Conservation (phyloP, 306 rosid genomes). For the Malus orientalis region DNA sequence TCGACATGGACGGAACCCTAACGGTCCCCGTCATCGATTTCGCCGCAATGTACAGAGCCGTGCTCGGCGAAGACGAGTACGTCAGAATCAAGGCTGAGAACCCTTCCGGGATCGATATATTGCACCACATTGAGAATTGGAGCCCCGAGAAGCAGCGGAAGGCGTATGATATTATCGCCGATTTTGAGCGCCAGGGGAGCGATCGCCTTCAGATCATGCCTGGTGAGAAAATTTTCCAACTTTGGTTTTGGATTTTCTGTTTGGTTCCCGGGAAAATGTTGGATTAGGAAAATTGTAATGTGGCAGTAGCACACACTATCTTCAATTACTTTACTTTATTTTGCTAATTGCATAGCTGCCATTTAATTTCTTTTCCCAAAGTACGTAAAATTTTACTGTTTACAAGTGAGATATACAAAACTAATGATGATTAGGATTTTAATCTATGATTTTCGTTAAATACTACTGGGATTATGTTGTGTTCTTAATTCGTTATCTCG, state of each 20-base stretch:
- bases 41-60: constrained; percentile 69
- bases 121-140: constrained; percentile 63
- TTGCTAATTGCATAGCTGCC: neutral
- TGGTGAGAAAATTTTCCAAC: constrained; percentile 23
- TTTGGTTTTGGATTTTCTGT: neutral
- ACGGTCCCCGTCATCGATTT: constrained; percentile 89
- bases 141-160: constrained; percentile 42
- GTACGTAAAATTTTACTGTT: too few species aligned
- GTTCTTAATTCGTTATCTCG: neutral
- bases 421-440: too few species aligned
- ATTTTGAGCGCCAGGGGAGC: constrained; percentile 63
- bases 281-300: neutral
- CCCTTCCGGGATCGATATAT: constrained; percentile 77
- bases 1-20: constrained; percentile 98
- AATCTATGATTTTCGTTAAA: too few species aligned
- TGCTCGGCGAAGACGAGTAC: constrained; percentile 74
- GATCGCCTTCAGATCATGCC: constrained; percentile 89
- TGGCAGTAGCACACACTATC: neutral
- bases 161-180: constrained; percentile 64
- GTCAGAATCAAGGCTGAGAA: constrained; percentile 32
- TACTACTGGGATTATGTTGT: neutral
- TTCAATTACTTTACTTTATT: neutral
- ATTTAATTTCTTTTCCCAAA: neutral
- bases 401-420: too few species aligned
- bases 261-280: neutral